Percentiles rank a stretch among this genome's conserved stretches.
Conservation (phyloP, 2,329 filamentous ascomycete species). For the Furcasterigmium furcatum region DNA sequence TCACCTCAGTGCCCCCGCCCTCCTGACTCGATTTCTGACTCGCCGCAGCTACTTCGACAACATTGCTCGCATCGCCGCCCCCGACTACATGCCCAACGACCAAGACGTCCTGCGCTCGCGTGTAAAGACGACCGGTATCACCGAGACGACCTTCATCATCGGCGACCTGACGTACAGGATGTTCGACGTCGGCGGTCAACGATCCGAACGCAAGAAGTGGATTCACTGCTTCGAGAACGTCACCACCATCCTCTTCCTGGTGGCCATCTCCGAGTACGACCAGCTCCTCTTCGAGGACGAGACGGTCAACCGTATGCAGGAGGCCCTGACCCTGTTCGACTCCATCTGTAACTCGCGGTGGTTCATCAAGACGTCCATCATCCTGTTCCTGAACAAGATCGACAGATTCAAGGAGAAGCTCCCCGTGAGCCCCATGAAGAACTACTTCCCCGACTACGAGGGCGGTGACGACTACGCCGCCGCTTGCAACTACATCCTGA, state of each 20-base stretch:
- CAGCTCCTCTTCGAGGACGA: constrained; percentile 95
- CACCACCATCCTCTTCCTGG: constrained; percentile 92
- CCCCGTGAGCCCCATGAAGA: constrained; percentile 77
- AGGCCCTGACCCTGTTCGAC: constrained; percentile 81
- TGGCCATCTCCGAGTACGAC: constrained; percentile 96
- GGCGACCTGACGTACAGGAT: constrained; percentile 93
- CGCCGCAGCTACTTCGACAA: constrained; percentile 97
- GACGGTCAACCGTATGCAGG: constrained; percentile 93
- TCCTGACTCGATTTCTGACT: constrained; percentile 29
- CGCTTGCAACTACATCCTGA: constrained; percentile 98
- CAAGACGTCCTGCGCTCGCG: constrained; percentile 93
- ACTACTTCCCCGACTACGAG: constrained; percentile 89
- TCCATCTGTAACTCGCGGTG: constrained; percentile 85
- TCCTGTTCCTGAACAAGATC: constrained; percentile 88
- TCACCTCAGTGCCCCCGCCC: background rate
- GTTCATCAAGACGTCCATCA: constrained; percentile 89
- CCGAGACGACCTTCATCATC: constrained; percentile 93
- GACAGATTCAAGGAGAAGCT: constrained; percentile 88
- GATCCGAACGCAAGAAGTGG: constrained; percentile 98
- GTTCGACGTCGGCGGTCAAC: constrained; percentile 95
- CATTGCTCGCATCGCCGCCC: constrained; percentile 83
- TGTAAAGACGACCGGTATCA: constrained; percentile 98
- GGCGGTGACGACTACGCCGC: constrained; percentile 93
- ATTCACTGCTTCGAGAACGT: constrained; percentile 99
- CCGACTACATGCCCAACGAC: constrained; percentile 92